These are phyloP conservation scores for Citrus hindsii DNA, from an alignment of 345 rosid genomes.

Conservation along the genomic window DNA sequence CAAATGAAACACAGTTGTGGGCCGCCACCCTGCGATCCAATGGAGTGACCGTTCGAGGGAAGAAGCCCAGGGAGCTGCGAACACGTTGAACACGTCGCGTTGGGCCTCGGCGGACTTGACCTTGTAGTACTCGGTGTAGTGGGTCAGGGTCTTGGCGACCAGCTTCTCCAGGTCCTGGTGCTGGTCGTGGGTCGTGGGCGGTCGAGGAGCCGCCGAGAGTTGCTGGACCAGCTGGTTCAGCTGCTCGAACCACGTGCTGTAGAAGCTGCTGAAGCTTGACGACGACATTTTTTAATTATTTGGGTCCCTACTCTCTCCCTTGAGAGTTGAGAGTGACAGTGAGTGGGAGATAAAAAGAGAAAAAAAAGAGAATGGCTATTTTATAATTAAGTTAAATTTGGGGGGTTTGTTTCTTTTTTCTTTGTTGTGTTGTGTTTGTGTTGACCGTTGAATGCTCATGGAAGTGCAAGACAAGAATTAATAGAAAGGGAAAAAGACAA, in stretches of 20 bases:
- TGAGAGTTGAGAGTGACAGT: no score
- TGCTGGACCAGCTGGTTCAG: conserved; percentile 49
- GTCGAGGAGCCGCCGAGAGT: conserved; percentile 41
- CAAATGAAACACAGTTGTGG: conserved; percentile 76
- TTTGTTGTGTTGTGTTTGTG: neutral
- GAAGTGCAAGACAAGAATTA: no score
- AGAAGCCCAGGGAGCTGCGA: conserved; percentile 76
- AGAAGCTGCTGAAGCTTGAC: conserved; percentile 43
- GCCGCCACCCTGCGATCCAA: conserved; percentile 83
- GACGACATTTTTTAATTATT: no score
- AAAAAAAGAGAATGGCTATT: neutral
- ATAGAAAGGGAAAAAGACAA: neutral
- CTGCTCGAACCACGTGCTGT: conserved; percentile 58
- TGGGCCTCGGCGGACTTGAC: conserved; percentile 46
- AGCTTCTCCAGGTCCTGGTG: conserved; percentile 29
- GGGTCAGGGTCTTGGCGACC: conserved; percentile 46
- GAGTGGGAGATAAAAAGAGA: neutral
- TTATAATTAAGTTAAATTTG: no score
- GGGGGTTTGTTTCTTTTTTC: neutral
- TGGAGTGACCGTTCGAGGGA: conserved; percentile 79
- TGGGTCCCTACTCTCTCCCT: no score
- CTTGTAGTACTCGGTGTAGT: conserved; percentile 52
- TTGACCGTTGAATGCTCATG: no score
- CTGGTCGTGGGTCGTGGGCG: conserved; percentile 33
- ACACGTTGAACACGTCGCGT: conserved; percentile 45